A percentile compares a stretch with the other conserved stretches of the same genome.
Evolutionary conservation across 805 yeast genomes (phyloP).

Genomic region (Kluyveromyces starmeri): DNA sequence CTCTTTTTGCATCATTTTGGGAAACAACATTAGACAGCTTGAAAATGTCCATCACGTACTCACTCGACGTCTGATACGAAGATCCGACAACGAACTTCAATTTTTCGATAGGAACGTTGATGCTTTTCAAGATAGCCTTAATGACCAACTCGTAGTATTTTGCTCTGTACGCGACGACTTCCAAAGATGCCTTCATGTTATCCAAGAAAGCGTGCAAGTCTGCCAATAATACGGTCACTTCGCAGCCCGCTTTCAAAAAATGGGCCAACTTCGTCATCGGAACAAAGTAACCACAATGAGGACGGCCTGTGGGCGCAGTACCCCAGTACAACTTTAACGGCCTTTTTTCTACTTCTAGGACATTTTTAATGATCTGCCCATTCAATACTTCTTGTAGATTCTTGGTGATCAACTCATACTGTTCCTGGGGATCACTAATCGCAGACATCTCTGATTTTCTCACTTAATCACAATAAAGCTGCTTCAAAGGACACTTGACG

Average conservation of each 20-base stretch:
- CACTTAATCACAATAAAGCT: too few species aligned
- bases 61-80: conserved; percentile 70
- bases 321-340: conserved; percentile 95
- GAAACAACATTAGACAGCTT: conserved; percentile 75
- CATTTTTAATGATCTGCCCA: conserved; percentile 75
- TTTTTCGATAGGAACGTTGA: conserved; percentile 87
- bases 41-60: conserved; percentile 86
- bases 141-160: conserved; percentile 77
- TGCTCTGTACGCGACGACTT: conserved; percentile 82
- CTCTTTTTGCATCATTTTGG: conserved; percentile 95
- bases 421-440: conserved; percentile 44
- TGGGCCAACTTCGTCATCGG: conserved; percentile 96
- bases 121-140: conserved; percentile 75
- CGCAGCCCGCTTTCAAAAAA: conserved; percentile 92
- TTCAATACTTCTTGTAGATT: conserved; percentile 88
- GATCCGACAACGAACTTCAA: conserved; percentile 81
- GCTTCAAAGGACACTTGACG: too few species aligned
- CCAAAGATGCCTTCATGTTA: conserved; percentile 97
- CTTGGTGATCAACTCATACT: conserved; percentile 68
- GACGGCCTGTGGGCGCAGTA: conserved; percentile 98
- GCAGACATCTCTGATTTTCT: conserved; percentile 9
- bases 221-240: conserved; percentile 83
- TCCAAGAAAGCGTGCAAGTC: conserved; percentile 95
- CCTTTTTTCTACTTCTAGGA: conserved; percentile 71
- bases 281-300: conserved; percentile 97